A percentile compares a stretch with the other conserved stretches of the same genome.
phyloP scores from a whole-genome alignment of 2,329 filamentous ascomycete species.

The Aspergillus pseudotamarii region DNA sequence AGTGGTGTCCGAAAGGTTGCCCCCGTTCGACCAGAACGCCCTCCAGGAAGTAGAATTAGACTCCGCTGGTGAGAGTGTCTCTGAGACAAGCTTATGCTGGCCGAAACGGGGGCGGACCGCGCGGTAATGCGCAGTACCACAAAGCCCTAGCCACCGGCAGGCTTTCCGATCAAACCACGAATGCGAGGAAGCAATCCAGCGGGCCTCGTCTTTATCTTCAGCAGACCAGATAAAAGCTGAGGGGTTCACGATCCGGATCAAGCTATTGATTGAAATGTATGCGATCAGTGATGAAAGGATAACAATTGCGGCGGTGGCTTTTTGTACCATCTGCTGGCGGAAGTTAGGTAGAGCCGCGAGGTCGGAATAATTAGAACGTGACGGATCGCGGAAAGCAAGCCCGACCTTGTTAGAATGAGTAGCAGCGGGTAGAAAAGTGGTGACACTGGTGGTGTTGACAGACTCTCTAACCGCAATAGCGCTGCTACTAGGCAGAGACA shows the following conservation, averaged over 20 bases:
- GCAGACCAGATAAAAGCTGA: conserved; percentile 62
- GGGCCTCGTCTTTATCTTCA: conserved; percentile 63
- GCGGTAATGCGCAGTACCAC: conserved; percentile 73
- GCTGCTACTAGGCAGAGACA: not conserved
- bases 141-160: conserved; percentile 78
- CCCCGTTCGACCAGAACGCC: conserved; percentile 45
- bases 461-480: conserved; percentile 14
- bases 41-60: conserved; percentile 41
- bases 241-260: conserved; percentile 64
- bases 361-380: conserved; percentile 13
- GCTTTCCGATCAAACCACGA: conserved; percentile 75
- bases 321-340: conserved; percentile 44
- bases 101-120: conserved; percentile 53
- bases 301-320: conserved; percentile 43
- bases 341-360: conserved; percentile 17
- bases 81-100: conserved; percentile 24
- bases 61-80: conserved; percentile 18
- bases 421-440: not conserved
- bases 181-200: conserved; percentile 71
- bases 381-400: not conserved
- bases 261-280: conserved; percentile 47
- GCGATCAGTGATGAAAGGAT: conserved; percentile 45
- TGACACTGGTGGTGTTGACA: conserved; percentile 8
- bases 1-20: conserved; percentile 34
- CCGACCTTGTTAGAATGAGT: conserved; percentile 10